A percentile compares a stretch with the other conserved stretches of the same genome.
phyloP scores from a whole-genome alignment of 139 green algal genomes.

The Chlamydomonas eustigma region DNA sequence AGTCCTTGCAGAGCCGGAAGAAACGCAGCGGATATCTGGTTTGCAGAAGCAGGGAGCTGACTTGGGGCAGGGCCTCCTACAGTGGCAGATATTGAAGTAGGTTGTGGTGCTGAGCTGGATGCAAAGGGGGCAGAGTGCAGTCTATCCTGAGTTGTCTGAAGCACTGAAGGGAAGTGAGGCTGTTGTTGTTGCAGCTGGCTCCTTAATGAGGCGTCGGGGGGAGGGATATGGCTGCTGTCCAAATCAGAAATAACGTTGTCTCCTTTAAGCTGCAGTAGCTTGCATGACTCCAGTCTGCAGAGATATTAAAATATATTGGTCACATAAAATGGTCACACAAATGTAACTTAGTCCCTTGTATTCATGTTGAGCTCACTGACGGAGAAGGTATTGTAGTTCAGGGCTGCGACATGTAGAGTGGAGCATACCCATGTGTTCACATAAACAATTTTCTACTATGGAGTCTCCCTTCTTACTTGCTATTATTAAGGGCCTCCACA shows the following conservation, averaged over 20 bases:
- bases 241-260: background rate
- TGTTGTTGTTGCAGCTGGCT: background rate
- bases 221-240: background rate
- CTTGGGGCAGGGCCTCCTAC: background rate
- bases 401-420: background rate
- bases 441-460: background rate
- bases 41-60: background rate
- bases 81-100: background rate
- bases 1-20: conserved; percentile 4
- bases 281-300: conserved; percentile 6
- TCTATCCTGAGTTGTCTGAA: background rate
- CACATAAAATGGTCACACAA: background rate
- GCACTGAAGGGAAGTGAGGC: background rate
- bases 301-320: background rate
- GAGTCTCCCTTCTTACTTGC: background rate
- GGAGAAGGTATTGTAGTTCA: background rate
- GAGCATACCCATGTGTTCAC: background rate
- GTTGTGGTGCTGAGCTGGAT: background rate
- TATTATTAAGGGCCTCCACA: conserved; percentile 2
- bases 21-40: background rate
- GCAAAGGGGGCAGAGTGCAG: background rate
- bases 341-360: background rate
- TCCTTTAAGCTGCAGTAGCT: conserved; percentile 6
- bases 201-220: background rate
- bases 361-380: background rate